Percentiles rank a stretch among this genome's conserved stretches.
phyloP scores from a whole-genome alignment of 2,329 filamentous ascomycete genomes.

The Lachnellula arida region DNA sequence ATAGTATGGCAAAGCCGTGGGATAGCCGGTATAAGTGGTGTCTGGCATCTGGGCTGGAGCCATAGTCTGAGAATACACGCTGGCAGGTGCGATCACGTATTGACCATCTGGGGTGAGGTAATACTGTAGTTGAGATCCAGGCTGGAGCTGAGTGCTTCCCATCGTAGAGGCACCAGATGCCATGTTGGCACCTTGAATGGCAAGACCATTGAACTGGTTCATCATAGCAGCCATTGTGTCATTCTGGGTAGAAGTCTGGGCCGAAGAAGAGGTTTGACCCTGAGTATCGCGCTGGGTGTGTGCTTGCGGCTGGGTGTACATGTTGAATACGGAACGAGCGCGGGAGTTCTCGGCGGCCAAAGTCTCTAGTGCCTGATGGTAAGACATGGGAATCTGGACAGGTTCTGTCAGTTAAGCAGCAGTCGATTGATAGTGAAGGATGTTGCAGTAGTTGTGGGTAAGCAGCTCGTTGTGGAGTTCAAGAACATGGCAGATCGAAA shows the following conservation, averaged over 20 bases:
- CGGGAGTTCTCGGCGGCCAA: conserved; percentile 22
- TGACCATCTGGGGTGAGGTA: conserved; percentile 33
- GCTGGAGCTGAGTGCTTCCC: conserved; percentile 27
- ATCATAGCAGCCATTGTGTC: conserved; percentile 28
- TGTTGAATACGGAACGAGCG: conserved; percentile 24
- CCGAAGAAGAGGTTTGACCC: conserved; percentile 22
- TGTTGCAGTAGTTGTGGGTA: not conserved
- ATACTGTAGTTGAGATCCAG: conserved; percentile 29
- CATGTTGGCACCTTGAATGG: conserved; percentile 34
- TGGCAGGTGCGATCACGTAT: conserved; percentile 25
- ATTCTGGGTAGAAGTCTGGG: conserved; percentile 16
- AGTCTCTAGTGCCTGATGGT: conserved; percentile 28
- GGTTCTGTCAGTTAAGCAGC: conserved; percentile 12
- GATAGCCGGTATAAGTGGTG: conserved; percentile 28
- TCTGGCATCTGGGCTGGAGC: conserved; percentile 26
- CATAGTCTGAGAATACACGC: conserved; percentile 30
- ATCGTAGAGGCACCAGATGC: conserved; percentile 27
- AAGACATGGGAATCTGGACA: conserved; percentile 33
- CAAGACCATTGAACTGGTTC: conserved; percentile 27
- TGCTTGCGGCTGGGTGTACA: conserved; percentile 30
- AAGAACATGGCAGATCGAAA: not conserved
- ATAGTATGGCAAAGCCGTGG: conserved; percentile 28
- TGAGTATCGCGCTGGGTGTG: conserved; percentile 28
- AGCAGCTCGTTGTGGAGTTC: not conserved
- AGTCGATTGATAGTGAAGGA: not conserved